Evolutionary conservation across 2,329 filamentous ascomycete genomes (phyloP), one percentile per base, ranked within the genome.

Genomic region (Parastagonospora avenae): DNA sequence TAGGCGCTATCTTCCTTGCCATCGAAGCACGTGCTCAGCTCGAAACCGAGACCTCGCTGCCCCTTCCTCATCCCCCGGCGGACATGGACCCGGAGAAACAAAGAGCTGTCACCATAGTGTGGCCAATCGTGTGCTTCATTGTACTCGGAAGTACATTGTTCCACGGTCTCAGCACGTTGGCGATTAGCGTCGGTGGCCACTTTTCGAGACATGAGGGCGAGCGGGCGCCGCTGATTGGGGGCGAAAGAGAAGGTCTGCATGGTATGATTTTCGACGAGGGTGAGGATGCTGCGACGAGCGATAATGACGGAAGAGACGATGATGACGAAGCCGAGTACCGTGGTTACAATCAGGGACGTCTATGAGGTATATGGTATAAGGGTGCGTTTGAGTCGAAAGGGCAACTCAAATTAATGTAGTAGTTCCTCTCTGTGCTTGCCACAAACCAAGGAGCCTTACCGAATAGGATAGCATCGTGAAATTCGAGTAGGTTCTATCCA

Each of bases 1-100:
- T 84, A 1, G 82, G 81, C 2, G 82, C 79, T 0, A 65, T 84
- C 6, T 84, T 84, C 67, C 74, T 85, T 1, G 80, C 81, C 1
- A 82, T 84, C 39, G 82, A 84, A 71, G 79, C 80, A 0, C 70
- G 80, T 19, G 80, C 78, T 0, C 73, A 81, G 50, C 72, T 85
- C 0, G 81, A 84, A 57, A 82, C 75, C 0, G 77, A 74, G 8
- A 76, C 74, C 0, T 77, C 76, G 4, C 57, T 75, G 1, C 80
- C 80, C 2, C 59, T 79, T 8, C 71, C 76, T 1, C 66, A 76
- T 45, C 79, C 80, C 2, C 77, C 77, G 0, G 50, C 60, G 3
- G 60, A 74, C 31, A 49, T 68, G 4, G 69, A 70, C 0, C 67
- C 69, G 0, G 52, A 72, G 58, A 52, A 72, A 44, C 63, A 73